Evolutionary conservation across 495 filamentous ascomycete species (phyloP).

Genomic region (Opeltia flavorubescens): DNA sequence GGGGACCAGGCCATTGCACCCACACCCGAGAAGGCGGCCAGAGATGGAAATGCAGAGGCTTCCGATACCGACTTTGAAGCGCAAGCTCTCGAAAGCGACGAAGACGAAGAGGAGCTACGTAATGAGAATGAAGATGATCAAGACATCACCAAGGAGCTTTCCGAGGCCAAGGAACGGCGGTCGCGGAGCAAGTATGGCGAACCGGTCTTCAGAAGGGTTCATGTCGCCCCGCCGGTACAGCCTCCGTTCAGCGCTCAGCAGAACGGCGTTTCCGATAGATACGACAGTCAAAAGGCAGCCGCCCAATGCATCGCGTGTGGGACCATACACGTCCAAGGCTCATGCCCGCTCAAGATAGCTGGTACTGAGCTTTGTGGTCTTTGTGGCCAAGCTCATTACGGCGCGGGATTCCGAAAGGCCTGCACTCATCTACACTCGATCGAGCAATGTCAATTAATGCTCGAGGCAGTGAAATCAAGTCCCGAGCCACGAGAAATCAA

Average conservation of each 20-base stretch:
- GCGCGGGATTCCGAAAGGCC: slow-evolving; percentile 23
- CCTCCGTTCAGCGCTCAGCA: not conserved
- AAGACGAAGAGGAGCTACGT: slow-evolving; percentile 20
- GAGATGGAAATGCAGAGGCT: slow-evolving; percentile 10
- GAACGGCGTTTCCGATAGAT: slow-evolving; percentile 2
- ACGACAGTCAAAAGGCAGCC: slow-evolving; percentile 6
- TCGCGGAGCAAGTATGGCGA: not conserved
- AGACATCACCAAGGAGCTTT: not conserved
- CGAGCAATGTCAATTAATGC: slow-evolving; percentile 42
- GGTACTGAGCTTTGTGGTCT: slow-evolving; percentile 50
- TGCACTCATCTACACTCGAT: slow-evolving; percentile 49
- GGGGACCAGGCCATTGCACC: slow-evolving; percentile 1
- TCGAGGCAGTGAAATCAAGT: slow-evolving; percentile 42
- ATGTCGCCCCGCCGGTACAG: not conserved
- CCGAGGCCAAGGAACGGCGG: not conserved
- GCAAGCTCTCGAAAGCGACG: slow-evolving; percentile 18
- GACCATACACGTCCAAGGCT: slow-evolving; percentile 35
- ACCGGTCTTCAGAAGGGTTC: slow-evolving; percentile 8
- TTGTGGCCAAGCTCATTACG: slow-evolving; percentile 55
- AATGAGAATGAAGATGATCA: slow-evolving; percentile 19
- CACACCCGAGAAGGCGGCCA: slow-evolving; percentile 8
- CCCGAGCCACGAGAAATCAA: slow-evolving; percentile 40
- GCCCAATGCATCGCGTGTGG: slow-evolving; percentile 41
- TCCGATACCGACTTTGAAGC: slow-evolving; percentile 41
- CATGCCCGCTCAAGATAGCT: slow-evolving; percentile 45